phyloP scores from a whole-genome alignment of 345 rosid species.

The Populus ilicifolia region DNA sequence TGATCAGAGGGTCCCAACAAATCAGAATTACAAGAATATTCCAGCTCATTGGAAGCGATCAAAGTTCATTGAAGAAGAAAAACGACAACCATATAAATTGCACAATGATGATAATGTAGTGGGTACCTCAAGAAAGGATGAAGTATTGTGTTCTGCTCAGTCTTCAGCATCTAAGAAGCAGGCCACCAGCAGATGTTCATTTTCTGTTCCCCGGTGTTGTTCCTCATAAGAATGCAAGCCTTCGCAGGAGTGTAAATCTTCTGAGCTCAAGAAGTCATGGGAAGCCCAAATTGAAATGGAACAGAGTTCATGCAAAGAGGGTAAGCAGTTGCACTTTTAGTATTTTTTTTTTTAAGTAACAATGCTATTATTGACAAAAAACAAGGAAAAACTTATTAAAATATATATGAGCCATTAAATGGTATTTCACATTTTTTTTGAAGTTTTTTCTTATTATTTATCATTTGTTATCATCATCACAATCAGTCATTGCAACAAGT shows the following conservation, averaged over 20 bases:
- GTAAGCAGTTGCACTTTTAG: conserved; percentile 17
- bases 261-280: conserved; percentile 31
- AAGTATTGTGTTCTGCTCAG: conserved; percentile 68
- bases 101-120: conserved; percentile 15
- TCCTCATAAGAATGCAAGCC: conserved; percentile 46
- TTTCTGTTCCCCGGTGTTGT: conserved; percentile 58
- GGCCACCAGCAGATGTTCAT: conserved; percentile 39
- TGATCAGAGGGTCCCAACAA: conserved; percentile 75
- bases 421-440: too few relatives aligned
- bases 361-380: too few relatives aligned
- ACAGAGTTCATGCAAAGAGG: conserved; percentile 30
- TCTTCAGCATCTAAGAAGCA: conserved; percentile 55
- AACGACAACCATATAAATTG: conserved; percentile 5
- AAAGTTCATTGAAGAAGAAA: conserved; percentile 36
- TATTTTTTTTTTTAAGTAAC: too few relatives aligned
- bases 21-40: conserved; percentile 29
- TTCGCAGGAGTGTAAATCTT: conserved; percentile 42
- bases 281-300: conserved; percentile 30
- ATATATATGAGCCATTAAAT: too few relatives aligned
- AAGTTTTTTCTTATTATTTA: too few relatives aligned
- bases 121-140: conserved; percentile 36
- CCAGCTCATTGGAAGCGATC: conserved; percentile 49
- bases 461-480: too few relatives aligned
- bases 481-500: too few relatives aligned
- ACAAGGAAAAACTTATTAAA: too few relatives aligned